phyloP scores from a whole-genome alignment of 2,329 filamentous ascomycete genomes.

The Didymella exigua region DNA sequence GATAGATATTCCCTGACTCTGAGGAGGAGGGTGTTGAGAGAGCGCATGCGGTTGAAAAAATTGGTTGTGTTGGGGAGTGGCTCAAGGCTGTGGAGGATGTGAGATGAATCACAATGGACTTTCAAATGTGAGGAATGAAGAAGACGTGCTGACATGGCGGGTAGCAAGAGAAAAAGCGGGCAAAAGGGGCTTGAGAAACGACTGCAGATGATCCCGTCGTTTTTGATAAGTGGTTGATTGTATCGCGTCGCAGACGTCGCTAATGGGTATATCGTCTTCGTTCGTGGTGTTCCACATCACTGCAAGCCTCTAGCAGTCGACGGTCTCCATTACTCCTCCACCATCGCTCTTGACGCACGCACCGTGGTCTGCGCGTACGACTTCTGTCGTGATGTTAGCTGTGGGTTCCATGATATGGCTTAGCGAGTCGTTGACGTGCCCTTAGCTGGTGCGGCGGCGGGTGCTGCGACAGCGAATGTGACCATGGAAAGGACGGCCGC shows the following conservation, averaged over 20 bases:
- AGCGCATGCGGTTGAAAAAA: no score
- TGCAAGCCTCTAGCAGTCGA: constrained; percentile 24
- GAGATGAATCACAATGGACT: no score
- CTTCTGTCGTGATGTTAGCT: constrained; percentile 27
- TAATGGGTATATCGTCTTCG: constrained; percentile 7
- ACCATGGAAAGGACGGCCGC: constrained; percentile 45
- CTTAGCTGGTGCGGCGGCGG: constrained; percentile 33
- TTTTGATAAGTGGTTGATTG: not conserved
- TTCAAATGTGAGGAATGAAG: no score
- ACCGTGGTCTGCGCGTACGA: constrained; percentile 45
- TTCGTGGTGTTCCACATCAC: not conserved
- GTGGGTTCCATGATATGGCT: not conserved
- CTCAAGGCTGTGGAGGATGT: no score
- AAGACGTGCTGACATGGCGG: no score
- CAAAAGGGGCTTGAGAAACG: no score
- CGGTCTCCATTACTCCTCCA: constrained; percentile 30
- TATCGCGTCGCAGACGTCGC: constrained; percentile 10
- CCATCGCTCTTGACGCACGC: constrained; percentile 39
- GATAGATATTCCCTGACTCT: no score
- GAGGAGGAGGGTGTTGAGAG: no score
- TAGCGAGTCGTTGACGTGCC: constrained; percentile 20
- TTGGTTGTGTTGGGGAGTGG: no score
- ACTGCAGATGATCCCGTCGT: not conserved
- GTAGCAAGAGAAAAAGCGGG: no score
- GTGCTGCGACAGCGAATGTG: constrained; percentile 40